A percentile compares a stretch with the other conserved stretches of the same genome.
phyloP scores from a whole-genome alignment of 140 eudicot species.

The Cichorium intybus region DNA sequence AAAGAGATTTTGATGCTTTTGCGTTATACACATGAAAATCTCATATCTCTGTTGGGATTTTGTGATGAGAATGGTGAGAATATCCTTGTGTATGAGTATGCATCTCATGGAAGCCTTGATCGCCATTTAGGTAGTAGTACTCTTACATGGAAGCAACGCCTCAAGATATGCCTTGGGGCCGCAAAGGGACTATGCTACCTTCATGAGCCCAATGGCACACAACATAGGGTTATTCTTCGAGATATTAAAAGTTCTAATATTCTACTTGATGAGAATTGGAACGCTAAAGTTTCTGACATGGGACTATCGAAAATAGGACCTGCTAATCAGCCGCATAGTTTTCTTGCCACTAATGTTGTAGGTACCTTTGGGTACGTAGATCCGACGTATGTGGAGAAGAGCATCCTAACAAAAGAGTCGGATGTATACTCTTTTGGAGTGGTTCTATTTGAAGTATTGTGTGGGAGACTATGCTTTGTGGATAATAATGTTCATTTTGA shows the following conservation, averaged over 20 bases:
- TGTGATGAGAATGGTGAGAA: slow-evolving; percentile 16
- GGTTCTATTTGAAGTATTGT: slow-evolving; percentile 24
- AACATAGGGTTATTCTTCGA: slow-evolving; percentile 8
- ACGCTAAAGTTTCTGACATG: slow-evolving; percentile 26
- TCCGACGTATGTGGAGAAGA: background rate
- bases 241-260: slow-evolving; percentile 27
- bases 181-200: slow-evolving; percentile 13
- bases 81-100: slow-evolving; percentile 18
- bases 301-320: slow-evolving; percentile 32
- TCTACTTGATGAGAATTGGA: slow-evolving; percentile 25
- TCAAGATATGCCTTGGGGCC: slow-evolving; percentile 14
- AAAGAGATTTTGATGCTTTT: slow-evolving; percentile 22
- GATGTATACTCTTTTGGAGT: slow-evolving; percentile 33
- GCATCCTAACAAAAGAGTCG: slow-evolving; percentile 18
- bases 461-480: slow-evolving; percentile 19
- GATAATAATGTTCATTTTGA: background rate
- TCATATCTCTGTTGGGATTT: slow-evolving; percentile 8
- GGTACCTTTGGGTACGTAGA: slow-evolving; percentile 19
- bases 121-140: background rate
- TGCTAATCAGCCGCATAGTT: slow-evolving; percentile 1
- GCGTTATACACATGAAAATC: slow-evolving; percentile 10
- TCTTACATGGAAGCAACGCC: slow-evolving; percentile 19
- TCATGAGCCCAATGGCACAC: background rate
- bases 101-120: slow-evolving; percentile 5
- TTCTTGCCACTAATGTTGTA: slow-evolving; percentile 5